Evolutionary conservation across 1,139 yeast species (phyloP).

Genomic region (Geotrichum macrosporum): DNA sequence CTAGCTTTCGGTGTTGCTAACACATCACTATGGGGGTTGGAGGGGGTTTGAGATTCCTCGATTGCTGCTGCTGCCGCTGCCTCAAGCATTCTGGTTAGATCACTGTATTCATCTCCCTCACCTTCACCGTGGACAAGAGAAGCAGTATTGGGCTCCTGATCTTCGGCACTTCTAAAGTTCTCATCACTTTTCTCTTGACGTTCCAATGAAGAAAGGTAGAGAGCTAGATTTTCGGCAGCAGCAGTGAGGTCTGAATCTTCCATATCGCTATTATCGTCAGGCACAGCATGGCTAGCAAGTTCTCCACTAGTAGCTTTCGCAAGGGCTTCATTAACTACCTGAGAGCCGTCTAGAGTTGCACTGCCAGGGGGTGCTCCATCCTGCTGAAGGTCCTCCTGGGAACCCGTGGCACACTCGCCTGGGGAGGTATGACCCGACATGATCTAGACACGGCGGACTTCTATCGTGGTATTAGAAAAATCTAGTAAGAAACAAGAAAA

Average conservation of each 20-base stretch:
- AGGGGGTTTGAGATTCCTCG: no score
- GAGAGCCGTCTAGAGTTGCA: not conserved
- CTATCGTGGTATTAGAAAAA: no score
- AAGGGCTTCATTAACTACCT: not conserved
- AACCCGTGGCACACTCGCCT: constrained; percentile 14
- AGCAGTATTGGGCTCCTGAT: not conserved
- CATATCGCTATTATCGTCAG: not conserved
- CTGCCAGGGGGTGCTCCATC: constrained; percentile 2
- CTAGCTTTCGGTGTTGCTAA: no score
- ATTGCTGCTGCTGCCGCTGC: constrained; percentile 16
- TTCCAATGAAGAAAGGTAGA: constrained; percentile 12
- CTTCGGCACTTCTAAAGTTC: not conserved
- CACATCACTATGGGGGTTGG: no score
- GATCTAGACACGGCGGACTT: no score
- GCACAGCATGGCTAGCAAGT: not conserved
- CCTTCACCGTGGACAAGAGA: not conserved
- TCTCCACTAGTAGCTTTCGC: not conserved
- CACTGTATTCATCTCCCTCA: constrained; percentile 7
- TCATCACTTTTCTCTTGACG: not conserved
- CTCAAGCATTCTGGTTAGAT: constrained; percentile 14
- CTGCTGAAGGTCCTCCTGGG: constrained; percentile 14
- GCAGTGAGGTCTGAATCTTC: constrained; percentile 13
- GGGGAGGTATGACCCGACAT: constrained; percentile 19
- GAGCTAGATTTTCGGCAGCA: constrained; percentile 15
- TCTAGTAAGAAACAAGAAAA: not conserved